A percentile compares a stretch with the other conserved stretches of the same genome.
These are phyloP conservation scores for Clonostachys chloroleuca DNA, from an alignment of 2,329 filamentous ascomycete genomes.

Conservation along the genomic window DNA sequence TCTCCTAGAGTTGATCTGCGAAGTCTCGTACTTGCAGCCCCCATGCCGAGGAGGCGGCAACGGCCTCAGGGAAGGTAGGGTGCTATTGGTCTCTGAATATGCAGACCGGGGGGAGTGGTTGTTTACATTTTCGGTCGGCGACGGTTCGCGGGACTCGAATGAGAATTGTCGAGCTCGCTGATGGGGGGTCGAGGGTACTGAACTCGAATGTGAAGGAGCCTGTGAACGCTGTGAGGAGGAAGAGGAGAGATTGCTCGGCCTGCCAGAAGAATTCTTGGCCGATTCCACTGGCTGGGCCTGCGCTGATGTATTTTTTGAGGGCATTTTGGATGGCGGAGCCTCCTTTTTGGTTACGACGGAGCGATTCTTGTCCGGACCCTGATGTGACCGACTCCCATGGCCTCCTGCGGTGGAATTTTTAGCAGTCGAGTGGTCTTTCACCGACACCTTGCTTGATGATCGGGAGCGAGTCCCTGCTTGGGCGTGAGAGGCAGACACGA, in stretches of 20 bases:
- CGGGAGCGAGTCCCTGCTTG: conserved; percentile 53
- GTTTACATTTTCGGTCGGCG: conserved; percentile 63
- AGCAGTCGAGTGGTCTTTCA: conserved; percentile 40
- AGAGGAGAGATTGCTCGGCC: conserved; percentile 16
- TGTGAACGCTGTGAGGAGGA: conserved; percentile 12
- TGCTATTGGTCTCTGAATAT: conserved; percentile 81
- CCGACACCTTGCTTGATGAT: conserved; percentile 56
- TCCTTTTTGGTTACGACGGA: conserved; percentile 59
- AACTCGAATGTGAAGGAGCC: conserved; percentile 64
- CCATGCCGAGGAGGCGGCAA: conserved; percentile 50
- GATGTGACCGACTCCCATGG: conserved; percentile 61
- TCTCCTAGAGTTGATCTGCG: conserved; percentile 73
- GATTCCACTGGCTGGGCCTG: conserved; percentile 26
- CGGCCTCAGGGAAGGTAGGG: conserved; percentile 63
- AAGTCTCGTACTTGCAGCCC: conserved; percentile 85
- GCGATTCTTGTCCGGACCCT: conserved; percentile 55
- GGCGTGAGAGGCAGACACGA: conserved; percentile 50
- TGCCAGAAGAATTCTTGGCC: conserved; percentile 19
- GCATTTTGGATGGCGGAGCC: conserved; percentile 40
- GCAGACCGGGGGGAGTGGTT: conserved; percentile 87
- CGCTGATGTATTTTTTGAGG: conserved; percentile 23
- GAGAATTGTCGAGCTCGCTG: conserved; percentile 82
- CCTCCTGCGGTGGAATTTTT: conserved; percentile 47
- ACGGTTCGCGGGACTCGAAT: conserved; percentile 73
- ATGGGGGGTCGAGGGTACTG: conserved; percentile 88